These are phyloP conservation scores for Ascodesmis nigricans DNA, from an alignment of 495 filamentous ascomycete species.

Conservation along the genomic window DNA sequence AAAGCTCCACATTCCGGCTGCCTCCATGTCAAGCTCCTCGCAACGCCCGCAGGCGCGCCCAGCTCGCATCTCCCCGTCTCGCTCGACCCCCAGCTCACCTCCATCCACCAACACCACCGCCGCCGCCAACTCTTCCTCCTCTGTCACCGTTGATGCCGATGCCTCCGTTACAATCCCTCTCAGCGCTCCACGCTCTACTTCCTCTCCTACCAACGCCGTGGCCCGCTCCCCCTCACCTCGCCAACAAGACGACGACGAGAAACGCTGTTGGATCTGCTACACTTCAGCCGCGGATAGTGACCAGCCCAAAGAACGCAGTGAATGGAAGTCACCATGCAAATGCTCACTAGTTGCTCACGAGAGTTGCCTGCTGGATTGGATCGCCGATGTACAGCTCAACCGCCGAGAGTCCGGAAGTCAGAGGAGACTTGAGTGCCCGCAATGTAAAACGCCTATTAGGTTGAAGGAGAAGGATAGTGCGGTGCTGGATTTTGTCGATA, in stretches of 20 bases:
- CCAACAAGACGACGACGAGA: conserved; percentile 22
- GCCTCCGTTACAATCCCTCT: too few species aligned
- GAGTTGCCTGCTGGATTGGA: conserved; percentile 72
- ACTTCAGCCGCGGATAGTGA: conserved; percentile 43
- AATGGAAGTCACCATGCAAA: conserved; percentile 72
- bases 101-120: too few species aligned
- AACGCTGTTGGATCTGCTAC: conserved; percentile 84
- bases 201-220: too few species aligned
- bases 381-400: conserved; percentile 55
- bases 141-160: too few species aligned
- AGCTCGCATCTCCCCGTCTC: too few species aligned
- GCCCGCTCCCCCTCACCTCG: too few species aligned
- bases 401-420: conserved; percentile 29
- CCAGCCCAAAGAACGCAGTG: conserved; percentile 41
- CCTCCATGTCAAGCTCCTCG: too few species aligned
- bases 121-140: too few species aligned
- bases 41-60: too few species aligned
- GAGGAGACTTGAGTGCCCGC: conserved; percentile 48
- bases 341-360: conserved; percentile 83
- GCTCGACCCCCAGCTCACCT: too few species aligned
- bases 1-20: too few species aligned
- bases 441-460: conserved; percentile 64
- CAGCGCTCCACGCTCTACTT: too few species aligned
- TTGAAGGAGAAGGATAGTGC: conserved; percentile 26
- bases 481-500: conserved; percentile 19